Evolutionary conservation across 495 filamentous ascomycete species (phyloP).

Genomic region (Sordaria brevicollis): DNA sequence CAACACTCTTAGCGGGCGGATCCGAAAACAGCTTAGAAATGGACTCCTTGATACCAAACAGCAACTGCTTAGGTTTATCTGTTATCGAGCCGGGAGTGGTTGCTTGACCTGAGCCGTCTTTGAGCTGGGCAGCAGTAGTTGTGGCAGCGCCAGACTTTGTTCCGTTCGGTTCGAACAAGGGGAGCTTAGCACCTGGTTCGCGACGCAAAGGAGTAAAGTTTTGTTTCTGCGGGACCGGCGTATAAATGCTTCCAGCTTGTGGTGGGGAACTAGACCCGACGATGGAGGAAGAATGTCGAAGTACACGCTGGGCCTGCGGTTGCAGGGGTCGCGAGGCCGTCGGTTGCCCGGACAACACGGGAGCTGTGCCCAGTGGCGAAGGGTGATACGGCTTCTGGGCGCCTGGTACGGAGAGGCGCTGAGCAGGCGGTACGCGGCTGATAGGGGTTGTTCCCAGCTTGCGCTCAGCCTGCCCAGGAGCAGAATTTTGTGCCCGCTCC

Average conservation of each 20-base stretch:
- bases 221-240: constrained; percentile 32
- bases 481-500: not conserved
- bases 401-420: not conserved
- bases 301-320: not conserved
- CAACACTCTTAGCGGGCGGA: not conserved
- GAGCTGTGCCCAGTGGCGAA: not conserved
- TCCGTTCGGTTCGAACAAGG: constrained; percentile 21
- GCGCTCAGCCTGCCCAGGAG: not conserved
- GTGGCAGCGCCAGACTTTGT: not conserved
- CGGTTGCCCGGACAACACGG: not conserved
- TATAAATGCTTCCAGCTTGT: not conserved
- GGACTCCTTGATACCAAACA: constrained; percentile 8
- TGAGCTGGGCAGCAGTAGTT: not conserved
- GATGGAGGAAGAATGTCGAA: not conserved
- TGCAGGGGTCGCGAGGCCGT: not conserved
- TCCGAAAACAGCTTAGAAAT: constrained; percentile 8
- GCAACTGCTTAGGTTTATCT: constrained; percentile 1
- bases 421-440: not conserved
- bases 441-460: not conserved
- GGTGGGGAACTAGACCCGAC: not conserved
- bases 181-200: constrained; percentile 12
- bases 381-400: not conserved
- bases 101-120: not conserved
- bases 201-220: constrained; percentile 40
- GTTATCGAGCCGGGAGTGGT: not conserved